Conservation (phyloP, 495 filamentous ascomycete species). For the Penicillium waksmanii region DNA sequence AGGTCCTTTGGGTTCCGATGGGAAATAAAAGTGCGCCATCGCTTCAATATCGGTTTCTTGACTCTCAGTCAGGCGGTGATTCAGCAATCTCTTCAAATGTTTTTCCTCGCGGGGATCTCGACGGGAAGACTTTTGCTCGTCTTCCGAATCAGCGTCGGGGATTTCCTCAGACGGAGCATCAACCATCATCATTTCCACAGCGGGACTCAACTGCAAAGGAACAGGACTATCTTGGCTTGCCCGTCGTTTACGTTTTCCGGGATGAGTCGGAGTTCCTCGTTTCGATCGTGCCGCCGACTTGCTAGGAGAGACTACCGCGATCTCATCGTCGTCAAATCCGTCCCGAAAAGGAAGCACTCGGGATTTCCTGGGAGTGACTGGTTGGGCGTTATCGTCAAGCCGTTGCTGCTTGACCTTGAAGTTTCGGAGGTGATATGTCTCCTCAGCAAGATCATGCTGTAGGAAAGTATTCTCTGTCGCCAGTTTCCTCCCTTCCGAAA, state of each 20-base stretch:
- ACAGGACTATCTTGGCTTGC: conserved; percentile 57
- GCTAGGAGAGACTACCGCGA: conserved; percentile 60
- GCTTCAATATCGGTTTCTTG: conserved; percentile 59
- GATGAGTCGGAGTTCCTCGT: conserved; percentile 59
- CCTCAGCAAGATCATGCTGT: conserved; percentile 66
- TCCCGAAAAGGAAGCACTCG: conserved; percentile 62
- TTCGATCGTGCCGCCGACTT: conserved; percentile 55
- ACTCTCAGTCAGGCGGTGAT: conserved; percentile 52
- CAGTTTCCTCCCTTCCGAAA: conserved; percentile 60
- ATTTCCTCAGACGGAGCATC: conserved; percentile 27
- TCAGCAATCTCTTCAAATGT: conserved; percentile 61
- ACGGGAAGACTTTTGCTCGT: conserved; percentile 10
- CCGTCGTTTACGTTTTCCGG: conserved; percentile 65
- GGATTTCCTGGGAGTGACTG: conserved; percentile 62
- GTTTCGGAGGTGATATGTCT: conserved; percentile 51
- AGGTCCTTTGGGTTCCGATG: conserved; percentile 54
- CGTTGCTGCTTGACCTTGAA: conserved; percentile 50
- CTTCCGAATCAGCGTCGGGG: conserved; percentile 25
- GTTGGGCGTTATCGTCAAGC: conserved; percentile 38
- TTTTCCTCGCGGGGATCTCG: conserved; percentile 25
- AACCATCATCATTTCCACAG: conserved; percentile 33
- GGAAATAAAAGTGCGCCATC: conserved; percentile 53
- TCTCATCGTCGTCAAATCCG: conserved; percentile 75
- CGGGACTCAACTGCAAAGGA: conserved; percentile 53
- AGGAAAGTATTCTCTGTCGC: conserved; percentile 67